Evolutionary conservation across 352 stramenopile species (phyloP).

Genomic region (Phytophthora fragariae): DNA sequence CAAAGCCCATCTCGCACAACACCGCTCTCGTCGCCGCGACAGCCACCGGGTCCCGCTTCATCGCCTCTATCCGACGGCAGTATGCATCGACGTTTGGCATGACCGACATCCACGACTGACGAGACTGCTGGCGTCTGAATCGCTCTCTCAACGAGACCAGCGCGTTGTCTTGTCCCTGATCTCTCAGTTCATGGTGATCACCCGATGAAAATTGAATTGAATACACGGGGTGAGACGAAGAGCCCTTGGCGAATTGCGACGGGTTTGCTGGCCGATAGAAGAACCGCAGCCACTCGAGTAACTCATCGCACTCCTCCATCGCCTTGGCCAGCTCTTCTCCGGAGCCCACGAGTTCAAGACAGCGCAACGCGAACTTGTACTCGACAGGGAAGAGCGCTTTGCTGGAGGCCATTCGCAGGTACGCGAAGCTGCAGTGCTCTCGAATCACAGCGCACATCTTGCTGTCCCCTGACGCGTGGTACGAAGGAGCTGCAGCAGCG

Average conservation of each 20-base stretch:
- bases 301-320: conserved; percentile 41
- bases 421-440: conserved; percentile 43
- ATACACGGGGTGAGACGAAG: conserved; percentile 64
- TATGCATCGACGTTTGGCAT: conserved; percentile 56
- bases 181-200: conserved; percentile 7
- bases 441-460: conserved; percentile 32
- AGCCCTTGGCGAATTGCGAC: conserved; percentile 57
- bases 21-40: conserved; percentile 45
- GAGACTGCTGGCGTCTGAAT: conserved; percentile 45
- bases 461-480: conserved; percentile 21
- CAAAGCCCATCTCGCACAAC: conserved; percentile 35
- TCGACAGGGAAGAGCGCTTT: conserved; percentile 69
- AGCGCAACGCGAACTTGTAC: conserved; percentile 61
- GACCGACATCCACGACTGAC: conserved; percentile 43
- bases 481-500: conserved; percentile 34
- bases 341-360: conserved; percentile 47
- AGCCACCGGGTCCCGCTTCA: conserved; percentile 47
- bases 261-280: conserved; percentile 76
- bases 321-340: conserved; percentile 38
- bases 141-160: conserved; percentile 29
- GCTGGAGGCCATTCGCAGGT: conserved; percentile 43
- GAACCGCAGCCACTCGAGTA: conserved; percentile 63
- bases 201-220: conserved; percentile 54
- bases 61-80: conserved; percentile 51
- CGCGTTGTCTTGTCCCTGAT: neutral